Percentiles rank a stretch among this genome's conserved stretches.
Conservation (phyloP, 441 rosid species). For the Mallotus japonicus region DNA sequence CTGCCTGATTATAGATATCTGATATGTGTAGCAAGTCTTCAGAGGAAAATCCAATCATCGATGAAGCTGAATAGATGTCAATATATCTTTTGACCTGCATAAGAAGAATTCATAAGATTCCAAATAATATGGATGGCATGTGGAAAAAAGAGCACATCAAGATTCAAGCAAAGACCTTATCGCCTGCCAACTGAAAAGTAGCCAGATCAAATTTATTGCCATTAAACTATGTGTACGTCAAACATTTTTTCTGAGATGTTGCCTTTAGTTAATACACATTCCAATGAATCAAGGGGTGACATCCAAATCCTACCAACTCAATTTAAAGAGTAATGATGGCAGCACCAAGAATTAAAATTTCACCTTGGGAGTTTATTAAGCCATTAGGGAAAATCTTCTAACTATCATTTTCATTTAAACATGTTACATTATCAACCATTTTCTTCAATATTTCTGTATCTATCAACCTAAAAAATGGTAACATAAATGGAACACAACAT, state of each 20-base stretch:
- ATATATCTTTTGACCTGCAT: slow-evolving; percentile 88
- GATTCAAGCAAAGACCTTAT: neutral
- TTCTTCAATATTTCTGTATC: neutral
- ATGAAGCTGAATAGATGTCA: slow-evolving; percentile 83
- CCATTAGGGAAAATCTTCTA: neutral
- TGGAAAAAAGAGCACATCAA: neutral
- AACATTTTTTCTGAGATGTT: neutral
- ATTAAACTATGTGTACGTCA: neutral
- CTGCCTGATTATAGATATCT: slow-evolving; percentile 61
- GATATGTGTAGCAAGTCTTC: slow-evolving; percentile 69
- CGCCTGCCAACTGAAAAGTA: neutral
- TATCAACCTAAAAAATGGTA: neutral
- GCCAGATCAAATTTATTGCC: neutral
- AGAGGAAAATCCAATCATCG: slow-evolving; percentile 91
- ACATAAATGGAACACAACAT: neutral
- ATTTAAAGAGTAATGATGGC: neutral
- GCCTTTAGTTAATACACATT: neutral
- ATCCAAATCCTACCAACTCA: neutral
- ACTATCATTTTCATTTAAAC: neutral
- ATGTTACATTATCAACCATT: neutral
- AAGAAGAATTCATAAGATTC: slow-evolving; percentile 9
- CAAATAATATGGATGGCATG: neutral
- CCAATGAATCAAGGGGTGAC: neutral
- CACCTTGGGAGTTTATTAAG: neutral
- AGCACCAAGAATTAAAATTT: neutral